phyloP scores from a whole-genome alignment of 139 green algal species.

The Picocystis salinarum region DNA sequence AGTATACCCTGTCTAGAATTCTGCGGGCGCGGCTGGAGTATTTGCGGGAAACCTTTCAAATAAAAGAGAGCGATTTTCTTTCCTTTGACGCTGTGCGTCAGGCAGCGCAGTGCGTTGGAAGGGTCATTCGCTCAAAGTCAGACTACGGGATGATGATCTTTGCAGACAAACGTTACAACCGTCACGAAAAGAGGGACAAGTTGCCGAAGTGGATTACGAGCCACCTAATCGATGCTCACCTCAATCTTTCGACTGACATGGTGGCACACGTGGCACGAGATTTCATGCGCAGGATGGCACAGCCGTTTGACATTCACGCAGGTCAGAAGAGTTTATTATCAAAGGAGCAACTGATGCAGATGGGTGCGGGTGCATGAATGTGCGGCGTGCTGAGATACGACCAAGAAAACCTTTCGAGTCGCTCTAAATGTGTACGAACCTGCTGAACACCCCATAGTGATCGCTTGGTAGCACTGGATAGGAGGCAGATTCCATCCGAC shows the following conservation, averaged over 20 bases:
- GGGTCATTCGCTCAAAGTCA: constrained; percentile 93
- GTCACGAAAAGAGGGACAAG: constrained; percentile 93
- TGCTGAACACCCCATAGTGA: constrained; percentile 43
- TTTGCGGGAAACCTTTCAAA: constrained; percentile 53
- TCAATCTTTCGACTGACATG: constrained; percentile 94
- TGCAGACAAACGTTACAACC: constrained; percentile 70
- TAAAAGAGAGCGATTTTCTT: constrained; percentile 84
- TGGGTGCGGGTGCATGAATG: too few species aligned
- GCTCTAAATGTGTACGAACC: too few species aligned
- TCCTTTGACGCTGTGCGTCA: constrained; percentile 86
- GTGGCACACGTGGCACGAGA: constrained; percentile 65
- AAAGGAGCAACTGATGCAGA: too few species aligned
- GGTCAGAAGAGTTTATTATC: too few species aligned
- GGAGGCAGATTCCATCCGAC: too few species aligned
- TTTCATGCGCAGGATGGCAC: constrained; percentile 85
- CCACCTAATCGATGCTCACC: constrained; percentile 71
- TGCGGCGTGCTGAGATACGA: too few species aligned
- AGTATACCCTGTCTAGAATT: constrained; percentile 48
- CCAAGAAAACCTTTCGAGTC: too few species aligned
- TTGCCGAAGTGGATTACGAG: constrained; percentile 70
- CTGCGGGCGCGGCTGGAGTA: constrained; percentile 83
- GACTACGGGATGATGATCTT: constrained; percentile 79
- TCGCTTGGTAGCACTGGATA: constrained; percentile 40
- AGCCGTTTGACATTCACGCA: constrained; percentile 53
- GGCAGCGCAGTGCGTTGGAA: constrained; percentile 89